These are phyloP conservation scores for Neolentinus lepideus DNA, from an alignment of 1,284 basidiomycete genomes.

Conservation along the genomic window DNA sequence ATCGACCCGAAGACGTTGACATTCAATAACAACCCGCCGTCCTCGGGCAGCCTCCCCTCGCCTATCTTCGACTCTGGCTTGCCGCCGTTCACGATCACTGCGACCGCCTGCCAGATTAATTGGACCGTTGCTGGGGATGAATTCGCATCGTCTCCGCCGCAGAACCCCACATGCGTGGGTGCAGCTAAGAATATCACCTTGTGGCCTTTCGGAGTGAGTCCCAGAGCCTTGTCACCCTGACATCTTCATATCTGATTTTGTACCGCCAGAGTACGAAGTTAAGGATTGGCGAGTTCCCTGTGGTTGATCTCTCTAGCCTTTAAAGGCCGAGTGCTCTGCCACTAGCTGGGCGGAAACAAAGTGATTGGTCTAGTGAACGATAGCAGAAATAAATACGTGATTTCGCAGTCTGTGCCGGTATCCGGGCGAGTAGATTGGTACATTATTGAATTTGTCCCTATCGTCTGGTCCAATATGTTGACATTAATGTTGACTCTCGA, in stretches of 20 bases:
- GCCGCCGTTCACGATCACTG: constrained; percentile 43
- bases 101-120: constrained; percentile 40
- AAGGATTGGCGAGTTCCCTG: constrained; percentile 47
- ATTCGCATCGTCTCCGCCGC: constrained; percentile 43
- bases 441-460: no score
- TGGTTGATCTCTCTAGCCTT: background rate
- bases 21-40: constrained; percentile 32
- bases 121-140: constrained; percentile 43
- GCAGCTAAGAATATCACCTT: constrained; percentile 36
- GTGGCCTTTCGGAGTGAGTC: constrained; percentile 47
- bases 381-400: no score
- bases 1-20: constrained; percentile 46
- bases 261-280: constrained; percentile 50
- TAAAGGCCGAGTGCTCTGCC: background rate
- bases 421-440: no score
- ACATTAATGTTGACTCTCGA: no score
- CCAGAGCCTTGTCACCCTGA: no score
- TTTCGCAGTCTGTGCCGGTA: no score
- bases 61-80: constrained; percentile 48
- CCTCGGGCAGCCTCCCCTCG: constrained; percentile 35
- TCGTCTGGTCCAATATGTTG: no score
- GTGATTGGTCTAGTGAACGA: no score
- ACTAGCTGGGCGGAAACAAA: no score
- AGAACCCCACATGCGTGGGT: constrained; percentile 37
- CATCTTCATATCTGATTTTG: no score